Evolutionary conservation across 1,284 basidiomycete genomes (phyloP).

Genomic region (Malassezia dermatis): DNA sequence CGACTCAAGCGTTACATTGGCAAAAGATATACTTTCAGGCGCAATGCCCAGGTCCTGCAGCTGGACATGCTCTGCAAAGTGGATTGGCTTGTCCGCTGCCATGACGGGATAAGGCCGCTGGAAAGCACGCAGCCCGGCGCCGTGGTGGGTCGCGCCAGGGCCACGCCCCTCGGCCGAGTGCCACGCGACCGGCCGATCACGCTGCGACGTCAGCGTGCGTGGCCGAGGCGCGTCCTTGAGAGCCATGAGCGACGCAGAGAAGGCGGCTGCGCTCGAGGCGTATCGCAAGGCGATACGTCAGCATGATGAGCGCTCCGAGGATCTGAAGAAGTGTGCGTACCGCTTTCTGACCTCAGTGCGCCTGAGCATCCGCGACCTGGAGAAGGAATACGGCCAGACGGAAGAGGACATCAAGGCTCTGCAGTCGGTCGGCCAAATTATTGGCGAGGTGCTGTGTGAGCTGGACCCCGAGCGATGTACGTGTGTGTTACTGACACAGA

Average conservation of each 20-base stretch:
- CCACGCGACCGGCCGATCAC: conserved; percentile 4
- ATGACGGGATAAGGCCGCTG: conserved; percentile 21
- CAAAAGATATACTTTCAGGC: conserved; percentile 92
- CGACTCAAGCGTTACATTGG: conserved; percentile 87
- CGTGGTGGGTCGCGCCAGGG: not conserved
- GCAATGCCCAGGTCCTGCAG: conserved; percentile 92
- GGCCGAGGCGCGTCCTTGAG: conserved; percentile 1
- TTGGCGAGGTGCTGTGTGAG: conserved; percentile 97
- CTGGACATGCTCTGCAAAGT: conserved; percentile 53
- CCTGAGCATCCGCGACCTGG: conserved; percentile 59
- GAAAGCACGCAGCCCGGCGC: not conserved
- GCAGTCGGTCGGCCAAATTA: conserved; percentile 96
- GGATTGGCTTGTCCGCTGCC: conserved; percentile 46
- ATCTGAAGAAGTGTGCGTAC: conserved; percentile 37
- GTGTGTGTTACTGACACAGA: conserved; percentile 55
- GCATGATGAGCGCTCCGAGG: conserved; percentile 52
- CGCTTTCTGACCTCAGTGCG: conserved; percentile 20
- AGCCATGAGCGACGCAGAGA: conserved; percentile 22
- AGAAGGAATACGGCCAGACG: conserved; percentile 83
- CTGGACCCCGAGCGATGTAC: conserved; percentile 92
- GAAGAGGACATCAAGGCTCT: conserved; percentile 99
- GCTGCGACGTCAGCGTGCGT: not conserved
- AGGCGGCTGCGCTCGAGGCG: conserved; percentile 25
- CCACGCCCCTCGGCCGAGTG: not conserved
- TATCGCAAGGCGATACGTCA: conserved; percentile 41